phyloP scores from a whole-genome alignment of 2,329 filamentous ascomycete species.

The Atkinsonella texensis region DNA sequence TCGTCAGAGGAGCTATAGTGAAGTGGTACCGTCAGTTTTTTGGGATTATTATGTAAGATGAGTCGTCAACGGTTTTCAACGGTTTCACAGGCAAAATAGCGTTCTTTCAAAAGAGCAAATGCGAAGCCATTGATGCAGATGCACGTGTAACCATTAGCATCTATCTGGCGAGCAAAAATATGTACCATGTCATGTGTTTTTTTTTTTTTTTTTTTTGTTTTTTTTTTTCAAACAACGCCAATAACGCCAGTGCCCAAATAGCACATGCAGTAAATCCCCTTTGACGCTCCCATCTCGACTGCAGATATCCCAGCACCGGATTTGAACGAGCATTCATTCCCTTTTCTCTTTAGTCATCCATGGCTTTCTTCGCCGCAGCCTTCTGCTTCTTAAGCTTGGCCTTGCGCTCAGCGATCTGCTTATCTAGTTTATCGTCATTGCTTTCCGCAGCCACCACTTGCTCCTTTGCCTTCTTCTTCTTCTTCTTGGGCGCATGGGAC shows the following conservation, averaged over 20 bases:
- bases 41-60: too few relatives aligned
- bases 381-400: conserved; percentile 46
- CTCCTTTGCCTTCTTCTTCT: conserved; percentile 25
- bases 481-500: conserved; percentile 25
- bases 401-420: conserved; percentile 49
- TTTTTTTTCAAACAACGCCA: conserved; percentile 16
- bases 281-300: not conserved
- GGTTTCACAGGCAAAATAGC: not conserved
- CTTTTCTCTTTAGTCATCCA: conserved; percentile 26
- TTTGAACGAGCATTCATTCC: too few relatives aligned
- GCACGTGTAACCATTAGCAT: not conserved
- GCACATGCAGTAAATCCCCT: conserved; percentile 7
- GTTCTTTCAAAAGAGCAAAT: not conserved
- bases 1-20: conserved; percentile 26
- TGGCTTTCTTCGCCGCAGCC: conserved; percentile 39
- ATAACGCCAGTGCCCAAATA: conserved; percentile 19
- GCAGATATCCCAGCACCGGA: too few relatives aligned
- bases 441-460: conserved; percentile 26
- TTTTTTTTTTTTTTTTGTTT: conserved; percentile 9
- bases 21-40: too few relatives aligned
- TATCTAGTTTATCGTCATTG: conserved; percentile 41
- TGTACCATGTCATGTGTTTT: conserved; percentile 3
- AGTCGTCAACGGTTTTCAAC: too few relatives aligned
- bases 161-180: conserved; percentile 2
- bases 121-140: not conserved